Evolutionary conservation across 148 eudicot genomes (phyloP), one percentile per base, ranked within the genome.

Genomic region (Camellia japonica): DNA sequence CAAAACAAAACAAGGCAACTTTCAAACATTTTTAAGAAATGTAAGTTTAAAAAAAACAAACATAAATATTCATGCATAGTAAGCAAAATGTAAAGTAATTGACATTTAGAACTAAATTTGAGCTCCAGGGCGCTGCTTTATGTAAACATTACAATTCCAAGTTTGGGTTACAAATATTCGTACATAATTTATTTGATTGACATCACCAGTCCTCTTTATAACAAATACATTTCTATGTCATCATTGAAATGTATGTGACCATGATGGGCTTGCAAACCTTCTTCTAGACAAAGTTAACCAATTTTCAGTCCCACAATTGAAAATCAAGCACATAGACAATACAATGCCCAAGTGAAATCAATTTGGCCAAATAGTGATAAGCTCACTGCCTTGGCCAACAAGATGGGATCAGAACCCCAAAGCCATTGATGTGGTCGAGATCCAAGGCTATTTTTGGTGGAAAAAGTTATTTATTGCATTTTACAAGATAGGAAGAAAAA

Each of bases 61-160:
- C 47, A 12, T 51, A 16, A 44, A 23, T 70, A 47, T 47, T 44
- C 15, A 44, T 73, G 59, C 19, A 55, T 67, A 59, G 13, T 8
- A 62, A 74, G 42, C 68, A 76, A 66, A 23, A 73, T 55, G 20
- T 55, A 30, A 30, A 73, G 46, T 43, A 55, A 49, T 5, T 52
- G 42, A 20, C 16, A 47, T 47, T 43, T 74, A 16, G 15, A 20
- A 75, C n/a, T 44, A 75, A 43, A n/a, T 18, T 60, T 43, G 23
- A 44, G 78, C 41, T 75, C 55, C 66, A 75, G 6, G n/a, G 13
- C 1, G 1, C 46, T 73, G 76, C 49, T 73, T 75, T 12, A 60
- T 63, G 4, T 13, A 76, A 76, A 51, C 42, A 63, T 63, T 8
- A 70, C n/a, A 46, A 47, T 14, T 19, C 56, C 6, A 60, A 47